Base-by-base conservation (phyloP, 139 green algal genomes). In the Haematococcus sp. region DNA sequence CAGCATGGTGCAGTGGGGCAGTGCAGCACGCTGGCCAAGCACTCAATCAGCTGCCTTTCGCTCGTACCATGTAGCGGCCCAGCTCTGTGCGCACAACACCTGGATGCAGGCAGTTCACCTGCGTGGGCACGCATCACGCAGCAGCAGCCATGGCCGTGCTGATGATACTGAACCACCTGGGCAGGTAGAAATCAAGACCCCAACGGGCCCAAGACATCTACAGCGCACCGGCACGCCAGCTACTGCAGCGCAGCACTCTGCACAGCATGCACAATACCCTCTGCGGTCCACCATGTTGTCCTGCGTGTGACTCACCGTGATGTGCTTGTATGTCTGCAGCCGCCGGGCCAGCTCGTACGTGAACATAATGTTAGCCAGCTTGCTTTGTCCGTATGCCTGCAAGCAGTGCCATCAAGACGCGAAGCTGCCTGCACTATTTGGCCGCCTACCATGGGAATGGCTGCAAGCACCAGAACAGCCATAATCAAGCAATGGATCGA, bases 361-460 rank as follows among this genome's bases (percentile, higher is more conserved):
- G 78, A 96, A 97, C 59, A 97, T 73, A 17, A 97, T 76, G 74
- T 98, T 97, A 15, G 92, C 91, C 13, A 97, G 84, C 78, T 96
- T 95, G 49, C 85, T 87, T 76, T 91, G 85, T n/a, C 87, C 83
- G 71, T 92, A 91, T 3, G 79, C 82, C 2, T 52, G 20, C 84
- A 84, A 92, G 0, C 55, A 20, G 19, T 81, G 33, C 76, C 93
- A 94, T 5, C 16, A 49, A n/a, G 15, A 17, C 31, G 9, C 15
- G 20, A 27, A 32, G 31, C 15, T 23, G 23, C 11, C 31, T 34
- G 34, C 63, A n/a, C 33, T n/a, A n/a, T n/a, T n/a, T n/a, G n/a
- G n/a, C n/a, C n/a, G n/a, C n/a, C n/a, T n/a, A n/a, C n/a, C n/a
- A 54, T 22, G 7, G 13, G 63, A 4, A 27, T 13, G 54, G 9